Percentiles rank a stretch among this genome's conserved stretches.
phyloP scores from a whole-genome alignment of 352 stramenopile genomes.

The Pythium pyrilobum region DNA sequence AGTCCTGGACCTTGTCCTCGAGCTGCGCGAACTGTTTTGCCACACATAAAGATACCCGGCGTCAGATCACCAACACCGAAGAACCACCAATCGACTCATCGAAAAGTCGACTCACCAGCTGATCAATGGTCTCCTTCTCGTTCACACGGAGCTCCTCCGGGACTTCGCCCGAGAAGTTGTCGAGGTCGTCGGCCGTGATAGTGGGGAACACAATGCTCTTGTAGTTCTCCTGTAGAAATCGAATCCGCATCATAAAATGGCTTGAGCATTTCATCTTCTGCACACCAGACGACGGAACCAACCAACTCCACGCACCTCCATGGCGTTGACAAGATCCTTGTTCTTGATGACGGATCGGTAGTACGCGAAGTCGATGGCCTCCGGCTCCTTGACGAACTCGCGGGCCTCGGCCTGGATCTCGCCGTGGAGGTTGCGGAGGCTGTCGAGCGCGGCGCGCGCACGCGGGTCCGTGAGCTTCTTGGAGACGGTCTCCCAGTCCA shows the following conservation, averaged over 20 bases:
- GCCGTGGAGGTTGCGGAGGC: constrained; percentile 69
- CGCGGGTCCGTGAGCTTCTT: constrained; percentile 75
- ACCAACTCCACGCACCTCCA: constrained; percentile 33
- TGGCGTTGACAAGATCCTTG: constrained; percentile 81
- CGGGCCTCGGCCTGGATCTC: constrained; percentile 73
- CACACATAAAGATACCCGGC: neutral
- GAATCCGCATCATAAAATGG: neutral
- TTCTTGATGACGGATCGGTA: constrained; percentile 86
- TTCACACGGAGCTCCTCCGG: constrained; percentile 62
- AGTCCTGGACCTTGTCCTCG: constrained; percentile 81
- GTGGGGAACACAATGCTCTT: constrained; percentile 79
- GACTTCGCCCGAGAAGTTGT: constrained; percentile 42
- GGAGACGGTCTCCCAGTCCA: constrained; percentile 65
- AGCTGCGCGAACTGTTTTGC: constrained; percentile 52
- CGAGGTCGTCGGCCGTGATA: constrained; percentile 70
- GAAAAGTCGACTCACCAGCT: constrained; percentile 41
- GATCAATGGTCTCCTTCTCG: constrained; percentile 71
- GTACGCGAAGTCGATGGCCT: constrained; percentile 84
- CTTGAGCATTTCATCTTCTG: neutral
- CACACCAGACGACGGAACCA: neutral
- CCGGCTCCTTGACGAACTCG: constrained; percentile 66
- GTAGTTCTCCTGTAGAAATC: constrained; percentile 52
- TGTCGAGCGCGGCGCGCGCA: constrained; percentile 70
- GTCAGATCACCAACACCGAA: neutral
- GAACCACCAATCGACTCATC: neutral